Evolutionary conservation across 768 basidiomycete species (phyloP), one percentile per base, ranked within the genome.

Genomic region (Floccularia luteovirens): DNA sequence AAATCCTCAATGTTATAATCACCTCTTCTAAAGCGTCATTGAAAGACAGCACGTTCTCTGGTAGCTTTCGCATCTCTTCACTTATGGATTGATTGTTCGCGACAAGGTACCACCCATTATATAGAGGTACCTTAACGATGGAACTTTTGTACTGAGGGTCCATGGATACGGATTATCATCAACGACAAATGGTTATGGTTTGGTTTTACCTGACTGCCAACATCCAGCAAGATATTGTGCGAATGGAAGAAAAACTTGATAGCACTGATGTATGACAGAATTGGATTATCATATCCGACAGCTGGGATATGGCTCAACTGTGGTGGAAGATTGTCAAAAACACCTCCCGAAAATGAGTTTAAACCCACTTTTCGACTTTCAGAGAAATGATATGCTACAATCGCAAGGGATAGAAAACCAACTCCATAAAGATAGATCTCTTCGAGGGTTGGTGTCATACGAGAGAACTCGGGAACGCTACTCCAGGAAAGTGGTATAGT

Each of bases 31-130:
- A 23, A 0, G 57, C 57, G 23, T 55, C 61, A 0, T 16, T 0
- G 13, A 64, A 49, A 5, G 69, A 70, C 14, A 74, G 47, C 4
- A 48, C 45, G 20, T 62, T 59, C 10, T 28, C 27, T 8, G 27
- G 27, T 14, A 14, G 10, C 14, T 28, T 28, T 28, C 27, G 27
- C 8, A 28, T 28, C 10, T 28, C 27, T 14, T 28, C 27, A 14
- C 8, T 28, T 8, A 8, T 8, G 14, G 10, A 28, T 8, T 8
- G 27, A 28, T 14, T 28, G 27, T 14, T 28, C 27, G 27, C 14
- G 27, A 28, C 14, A 14, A 28, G 10, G 8, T 8, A 8, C 27
- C 27, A 28, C 14, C 10, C 8, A 8, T 14, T 14, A 14, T 8
- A 28, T 8, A 8, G 10, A 28, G 27, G 10, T 28, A 28, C 14